A percentile compares a stretch with the other conserved stretches of the same genome.
Evolutionary conservation across 2,329 filamentous ascomycete genomes (phyloP).

Genomic region (Ceratocystiopsis sp.): DNA sequence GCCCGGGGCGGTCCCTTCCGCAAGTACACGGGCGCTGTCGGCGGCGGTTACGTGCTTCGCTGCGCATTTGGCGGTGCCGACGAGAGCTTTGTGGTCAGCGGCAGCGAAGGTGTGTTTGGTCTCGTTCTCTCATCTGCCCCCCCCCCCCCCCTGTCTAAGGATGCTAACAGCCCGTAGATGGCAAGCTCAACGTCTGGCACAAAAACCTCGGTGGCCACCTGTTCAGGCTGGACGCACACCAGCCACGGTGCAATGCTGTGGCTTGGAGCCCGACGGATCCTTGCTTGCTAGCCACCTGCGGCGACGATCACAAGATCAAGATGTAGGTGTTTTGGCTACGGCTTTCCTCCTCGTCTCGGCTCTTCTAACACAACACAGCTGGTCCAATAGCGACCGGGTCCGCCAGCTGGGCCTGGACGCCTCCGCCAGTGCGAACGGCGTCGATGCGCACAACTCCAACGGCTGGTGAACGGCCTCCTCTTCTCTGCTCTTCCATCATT

Average conservation of each 20-base stretch:
- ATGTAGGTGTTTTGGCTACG: slow-evolving; percentile 44
- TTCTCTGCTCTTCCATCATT: too few species aligned
- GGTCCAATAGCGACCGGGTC: slow-evolving; percentile 21
- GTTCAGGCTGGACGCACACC: slow-evolving; percentile 60
- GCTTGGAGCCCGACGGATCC: slow-evolving; percentile 77
- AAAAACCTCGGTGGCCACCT: slow-evolving; percentile 63
- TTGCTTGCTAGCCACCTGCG: slow-evolving; percentile 75
- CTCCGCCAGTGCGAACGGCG: slow-evolving; percentile 6
- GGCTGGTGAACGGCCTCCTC: slow-evolving; percentile 4
- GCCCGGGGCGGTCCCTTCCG: slow-evolving; percentile 50
- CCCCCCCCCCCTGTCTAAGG: neutral
- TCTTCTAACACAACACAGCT: slow-evolving; percentile 11
- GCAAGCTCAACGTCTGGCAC: slow-evolving; percentile 75
- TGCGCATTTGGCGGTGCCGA: slow-evolving; percentile 75
- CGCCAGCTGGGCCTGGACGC: slow-evolving; percentile 6
- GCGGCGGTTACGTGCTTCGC: slow-evolving; percentile 64
- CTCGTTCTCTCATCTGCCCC: neutral
- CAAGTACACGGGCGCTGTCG: slow-evolving; percentile 58
- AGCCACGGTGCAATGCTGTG: slow-evolving; percentile 66
- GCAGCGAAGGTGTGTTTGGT: slow-evolving; percentile 57
- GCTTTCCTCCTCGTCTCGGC: neutral
- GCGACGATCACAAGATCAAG: slow-evolving; percentile 70
- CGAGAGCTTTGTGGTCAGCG: slow-evolving; percentile 81
- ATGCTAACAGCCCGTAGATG: slow-evolving; percentile 23
- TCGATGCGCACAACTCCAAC: slow-evolving; percentile 9